Base-by-base conservation (phyloP, 1,139 yeast species). In the Suhomyces terraborum region DNA sequence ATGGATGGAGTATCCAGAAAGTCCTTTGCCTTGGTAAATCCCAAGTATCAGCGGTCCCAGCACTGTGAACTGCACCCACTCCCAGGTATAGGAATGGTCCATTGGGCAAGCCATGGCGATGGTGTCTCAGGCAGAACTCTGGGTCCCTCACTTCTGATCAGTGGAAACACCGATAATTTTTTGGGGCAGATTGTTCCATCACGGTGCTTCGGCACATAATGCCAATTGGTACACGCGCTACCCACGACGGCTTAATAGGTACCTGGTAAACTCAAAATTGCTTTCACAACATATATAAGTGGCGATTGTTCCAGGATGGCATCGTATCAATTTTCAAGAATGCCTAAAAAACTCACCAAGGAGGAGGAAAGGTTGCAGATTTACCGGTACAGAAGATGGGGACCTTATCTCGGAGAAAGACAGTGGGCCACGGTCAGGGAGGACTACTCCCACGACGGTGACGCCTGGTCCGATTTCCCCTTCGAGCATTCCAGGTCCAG, bases 391-490 rank as follows among this genome's bases (percentile, higher is more conserved):
- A 76, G 77, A 39, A 65, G 66, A 40, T 91, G 96, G 96, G 98
- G 98, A 8, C 93, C 96, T 5, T 91, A 88, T 56, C 75, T 89
- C 38, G 82, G 91, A 36, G 98, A 91, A 62, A 77, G 98, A 46
- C 88, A 88, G 53, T 91, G 98, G 98, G 88, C 95, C 20, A 86
- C 95, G 0, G 97, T 93, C 8, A 72, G 97, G 48, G 97, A 91
- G 63, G 98, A 91, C 61, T 91, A 91, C 63, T 86, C 96, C 0
- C 69, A 64, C 36, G 75, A 84, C 54, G 98, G 98, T 34, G 93
- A 89, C 53, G 97, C 97, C 3, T 91, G 98, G 98, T 76, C 83
- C 26, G 81, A 84, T 54, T 91, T 91, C 63, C 89, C 95, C 8
- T 89, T 89, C 61, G 95, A 88, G 46, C 91, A 88, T 49, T 87